Conservation (phyloP, 495 filamentous ascomycete species). For the Glonium stellatum region DNA sequence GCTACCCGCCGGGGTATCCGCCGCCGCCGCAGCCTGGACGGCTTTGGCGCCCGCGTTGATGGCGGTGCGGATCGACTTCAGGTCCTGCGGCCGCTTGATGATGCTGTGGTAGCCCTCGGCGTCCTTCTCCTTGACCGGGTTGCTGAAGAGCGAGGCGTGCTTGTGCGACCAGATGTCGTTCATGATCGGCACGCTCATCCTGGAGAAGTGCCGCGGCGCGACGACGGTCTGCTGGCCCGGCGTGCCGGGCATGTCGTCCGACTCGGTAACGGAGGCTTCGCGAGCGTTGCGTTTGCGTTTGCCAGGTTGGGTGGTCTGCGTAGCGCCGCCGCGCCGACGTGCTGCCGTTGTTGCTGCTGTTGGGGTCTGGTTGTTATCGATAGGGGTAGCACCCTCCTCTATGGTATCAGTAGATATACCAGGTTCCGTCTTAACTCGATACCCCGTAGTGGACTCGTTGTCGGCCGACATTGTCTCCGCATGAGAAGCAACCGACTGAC, state of each 20-base stretch:
- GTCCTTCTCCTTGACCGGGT: conserved; percentile 73
- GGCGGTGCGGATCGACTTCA: conserved; percentile 76
- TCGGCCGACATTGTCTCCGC: conserved; percentile 50
- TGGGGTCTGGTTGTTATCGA: conserved; percentile 19
- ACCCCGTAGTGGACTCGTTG: conserved; percentile 35
- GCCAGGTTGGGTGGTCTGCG: conserved; percentile 21
- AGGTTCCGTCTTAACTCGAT: conserved; percentile 62
- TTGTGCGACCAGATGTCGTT: conserved; percentile 81
- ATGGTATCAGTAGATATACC: conserved; percentile 47
- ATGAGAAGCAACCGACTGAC: conserved; percentile 52
- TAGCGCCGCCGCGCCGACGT: conserved; percentile 29
- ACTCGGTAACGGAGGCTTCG: conserved; percentile 39
- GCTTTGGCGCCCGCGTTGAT: conserved; percentile 71
- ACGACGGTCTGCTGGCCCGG: conserved; percentile 21
- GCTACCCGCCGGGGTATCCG: conserved; percentile 39
- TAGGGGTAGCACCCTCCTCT: conserved; percentile 25
- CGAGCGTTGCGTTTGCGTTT: conserved; percentile 43
- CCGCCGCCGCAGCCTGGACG: conserved; percentile 47
- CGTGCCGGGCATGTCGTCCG: conserved; percentile 11
- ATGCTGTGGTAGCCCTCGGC: conserved; percentile 85
- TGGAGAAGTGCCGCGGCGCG: conserved; percentile 59
- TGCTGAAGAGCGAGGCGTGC: conserved; percentile 78
- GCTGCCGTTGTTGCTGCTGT: conserved; percentile 23
- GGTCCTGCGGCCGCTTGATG: conserved; percentile 78
- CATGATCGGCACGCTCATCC: conserved; percentile 70